Conservation (phyloP, 352 stramenopile genomes). For the Globisporangium irregulare region DNA sequence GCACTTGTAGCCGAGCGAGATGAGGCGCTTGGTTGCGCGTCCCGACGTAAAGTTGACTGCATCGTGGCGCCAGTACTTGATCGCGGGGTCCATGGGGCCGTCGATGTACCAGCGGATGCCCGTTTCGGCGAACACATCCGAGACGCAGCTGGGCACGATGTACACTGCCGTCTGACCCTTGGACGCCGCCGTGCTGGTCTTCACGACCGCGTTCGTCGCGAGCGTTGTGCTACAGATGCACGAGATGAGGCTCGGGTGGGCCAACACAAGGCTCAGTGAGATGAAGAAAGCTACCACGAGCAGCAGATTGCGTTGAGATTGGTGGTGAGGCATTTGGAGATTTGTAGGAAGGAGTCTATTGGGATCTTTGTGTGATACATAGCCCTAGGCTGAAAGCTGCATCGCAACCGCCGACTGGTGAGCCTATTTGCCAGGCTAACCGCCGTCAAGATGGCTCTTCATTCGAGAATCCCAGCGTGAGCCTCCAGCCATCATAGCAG, state of each 20-base stretch:
- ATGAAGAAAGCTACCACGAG: not conserved
- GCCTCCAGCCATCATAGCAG: not conserved
- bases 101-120: slow-evolving; percentile 83
- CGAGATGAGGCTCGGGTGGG: slow-evolving; percentile 64
- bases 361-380: slow-evolving; percentile 2
- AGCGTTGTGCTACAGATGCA: slow-evolving; percentile 75
- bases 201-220: slow-evolving; percentile 52
- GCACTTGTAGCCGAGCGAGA: slow-evolving; percentile 71
- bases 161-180: slow-evolving; percentile 55
- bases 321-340: not conserved
- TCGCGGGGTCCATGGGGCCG: slow-evolving; percentile 44
- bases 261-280: not conserved
- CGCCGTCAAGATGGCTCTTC: slow-evolving; percentile 3
- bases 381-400: not conserved
- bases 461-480: not conserved
- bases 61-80: slow-evolving; percentile 61
- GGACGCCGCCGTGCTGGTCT: slow-evolving; percentile 25
- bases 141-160: slow-evolving; percentile 57
- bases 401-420: slow-evolving; percentile 1
- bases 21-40: slow-evolving; percentile 58
- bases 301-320: not conserved
- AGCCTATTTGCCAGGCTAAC: slow-evolving; percentile 1
- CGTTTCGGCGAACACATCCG: slow-evolving; percentile 78
- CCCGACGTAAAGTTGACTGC: slow-evolving; percentile 40
- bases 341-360: not conserved